phyloP scores from a whole-genome alignment of 495 filamentous ascomycete species.

The Tuber calosporum region DNA sequence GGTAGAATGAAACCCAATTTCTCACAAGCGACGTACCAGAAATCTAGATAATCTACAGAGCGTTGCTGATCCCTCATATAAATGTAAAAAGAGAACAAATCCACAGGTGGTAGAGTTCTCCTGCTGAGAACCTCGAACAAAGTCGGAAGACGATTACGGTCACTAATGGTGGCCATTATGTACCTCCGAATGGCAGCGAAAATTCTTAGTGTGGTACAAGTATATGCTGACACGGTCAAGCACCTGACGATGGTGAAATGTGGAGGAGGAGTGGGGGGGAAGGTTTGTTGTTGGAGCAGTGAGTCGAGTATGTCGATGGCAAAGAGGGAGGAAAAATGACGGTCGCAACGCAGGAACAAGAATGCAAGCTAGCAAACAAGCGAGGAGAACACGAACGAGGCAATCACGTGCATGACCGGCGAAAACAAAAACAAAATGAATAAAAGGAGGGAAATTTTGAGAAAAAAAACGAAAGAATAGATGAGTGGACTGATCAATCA shows the following conservation, averaged over 20 bases:
- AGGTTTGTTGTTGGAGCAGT: background rate
- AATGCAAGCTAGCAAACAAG: background rate
- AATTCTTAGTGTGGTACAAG: background rate
- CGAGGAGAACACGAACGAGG: background rate
- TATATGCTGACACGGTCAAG: background rate
- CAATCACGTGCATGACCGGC: background rate
- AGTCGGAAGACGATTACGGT: slow-evolving; percentile 78
- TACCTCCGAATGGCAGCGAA: background rate
- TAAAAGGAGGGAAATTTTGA: background rate
- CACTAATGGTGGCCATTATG: slow-evolving; percentile 19
- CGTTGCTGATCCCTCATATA: slow-evolving; percentile 98
- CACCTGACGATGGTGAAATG: background rate
- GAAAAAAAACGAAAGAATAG: background rate
- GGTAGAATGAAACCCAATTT: background rate
- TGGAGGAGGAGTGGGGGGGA: background rate
- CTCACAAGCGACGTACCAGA: slow-evolving; percentile 61
- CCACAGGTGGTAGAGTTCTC: slow-evolving; percentile 82
- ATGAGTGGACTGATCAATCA: background rate
- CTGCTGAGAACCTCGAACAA: slow-evolving; percentile 92
- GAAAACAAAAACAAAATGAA: background rate
- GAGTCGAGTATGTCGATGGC: background rate
- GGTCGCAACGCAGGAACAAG: slow-evolving; percentile 3
- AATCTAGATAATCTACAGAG: slow-evolving; percentile 95
- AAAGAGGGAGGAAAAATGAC: background rate
- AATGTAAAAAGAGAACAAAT: slow-evolving; percentile 98